Evolutionary conservation across 805 yeast species (phyloP).

Genomic region (Metschnikowia lachancei): DNA sequence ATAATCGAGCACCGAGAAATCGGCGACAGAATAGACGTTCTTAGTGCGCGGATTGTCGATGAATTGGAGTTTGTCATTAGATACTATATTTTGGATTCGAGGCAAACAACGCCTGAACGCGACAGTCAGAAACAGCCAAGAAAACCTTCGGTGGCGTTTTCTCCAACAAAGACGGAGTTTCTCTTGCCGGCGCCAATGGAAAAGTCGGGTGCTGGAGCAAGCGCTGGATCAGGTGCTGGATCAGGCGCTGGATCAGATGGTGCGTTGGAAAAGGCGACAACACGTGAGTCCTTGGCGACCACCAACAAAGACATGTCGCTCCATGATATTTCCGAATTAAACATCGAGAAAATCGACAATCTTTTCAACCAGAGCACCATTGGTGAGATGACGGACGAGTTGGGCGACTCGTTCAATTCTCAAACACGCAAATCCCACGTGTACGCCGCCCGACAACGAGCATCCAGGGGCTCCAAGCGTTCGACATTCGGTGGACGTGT

Average conservation of each 20-base stretch:
- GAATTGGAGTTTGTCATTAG: conserved; percentile 59
- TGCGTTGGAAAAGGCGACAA: no score
- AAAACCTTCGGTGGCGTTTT: conserved; percentile 8
- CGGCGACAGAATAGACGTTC: conserved; percentile 51
- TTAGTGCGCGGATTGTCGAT: conserved; percentile 69
- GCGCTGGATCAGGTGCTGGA: no score
- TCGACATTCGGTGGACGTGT: conserved; percentile 23
- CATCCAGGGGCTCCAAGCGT: conserved; percentile 8
- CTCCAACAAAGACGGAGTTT: conserved; percentile 2
- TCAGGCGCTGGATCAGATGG: no score
- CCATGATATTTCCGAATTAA: conserved; percentile 40
- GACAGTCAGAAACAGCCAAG: conserved; percentile 12
- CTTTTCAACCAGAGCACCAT: conserved; percentile 27
- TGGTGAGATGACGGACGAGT: conserved; percentile 5
- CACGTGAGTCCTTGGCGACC: conserved; percentile 1
- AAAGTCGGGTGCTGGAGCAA: background rate
- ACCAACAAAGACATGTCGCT: conserved; percentile 25
- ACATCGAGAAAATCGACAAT: conserved; percentile 38
- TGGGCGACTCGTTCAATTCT: conserved; percentile 1
- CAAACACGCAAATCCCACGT: background rate
- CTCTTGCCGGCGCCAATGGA: background rate
- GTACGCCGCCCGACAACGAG: background rate
- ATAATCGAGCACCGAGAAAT: conserved; percentile 13
- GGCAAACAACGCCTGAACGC: conserved; percentile 8
- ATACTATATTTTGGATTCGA: conserved; percentile 32